phyloP scores from a whole-genome alignment of 768 basidiomycete genomes.

The Mycena vulgaris region DNA sequence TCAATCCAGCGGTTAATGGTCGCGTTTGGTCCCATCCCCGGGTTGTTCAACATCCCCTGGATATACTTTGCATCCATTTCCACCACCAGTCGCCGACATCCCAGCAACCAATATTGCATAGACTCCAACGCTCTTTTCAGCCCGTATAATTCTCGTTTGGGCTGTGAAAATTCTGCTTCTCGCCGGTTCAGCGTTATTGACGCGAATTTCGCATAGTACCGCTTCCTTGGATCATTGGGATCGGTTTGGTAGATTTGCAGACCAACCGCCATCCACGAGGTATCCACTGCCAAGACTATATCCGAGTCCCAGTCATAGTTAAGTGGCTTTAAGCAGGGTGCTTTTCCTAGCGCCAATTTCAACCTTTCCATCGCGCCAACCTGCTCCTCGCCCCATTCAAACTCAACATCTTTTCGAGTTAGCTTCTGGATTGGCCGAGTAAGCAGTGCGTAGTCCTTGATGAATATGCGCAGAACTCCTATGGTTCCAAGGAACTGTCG shows the following conservation, averaged over 20 bases:
- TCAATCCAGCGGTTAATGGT: no score
- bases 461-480: conserved; percentile 38
- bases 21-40: no score
- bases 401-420: no score
- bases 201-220: conserved; percentile 43
- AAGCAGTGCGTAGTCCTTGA: conserved; percentile 35
- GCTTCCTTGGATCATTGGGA: conserved; percentile 9
- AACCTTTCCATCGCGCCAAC: no score
- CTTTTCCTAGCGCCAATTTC: no score
- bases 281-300: conserved; percentile 49
- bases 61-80: conserved; percentile 45
- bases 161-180: conserved; percentile 37
- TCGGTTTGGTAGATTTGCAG: conserved; percentile 31
- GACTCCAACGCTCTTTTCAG: conserved; percentile 34
- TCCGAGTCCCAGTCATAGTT: conserved; percentile 43
- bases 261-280: conserved; percentile 25
- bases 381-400: no score
- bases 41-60: conserved; percentile 24
- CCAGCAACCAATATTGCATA: conserved; percentile 34
- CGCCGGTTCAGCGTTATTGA: conserved; percentile 42
- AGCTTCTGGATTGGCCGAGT: neutral
- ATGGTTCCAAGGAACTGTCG: conserved; percentile 29
- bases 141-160: conserved; percentile 49
- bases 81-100: conserved; percentile 30
- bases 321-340: conserved; percentile 27